phyloP scores from a whole-genome alignment of 805 yeast species.

The Dipodascus albidus region DNA sequence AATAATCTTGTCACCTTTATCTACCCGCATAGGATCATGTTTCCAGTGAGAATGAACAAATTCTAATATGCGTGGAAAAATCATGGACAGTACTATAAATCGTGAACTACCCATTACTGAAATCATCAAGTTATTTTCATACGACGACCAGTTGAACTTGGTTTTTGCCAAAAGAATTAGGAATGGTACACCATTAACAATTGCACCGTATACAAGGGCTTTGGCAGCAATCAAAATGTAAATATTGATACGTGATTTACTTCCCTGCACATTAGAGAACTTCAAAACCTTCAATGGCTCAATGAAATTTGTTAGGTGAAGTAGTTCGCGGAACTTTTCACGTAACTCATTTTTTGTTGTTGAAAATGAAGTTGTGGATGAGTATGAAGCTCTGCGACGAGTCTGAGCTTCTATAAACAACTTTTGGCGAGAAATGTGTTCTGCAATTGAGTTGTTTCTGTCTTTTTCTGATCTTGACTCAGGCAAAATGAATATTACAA shows the following conservation, averaged over 20 bases:
- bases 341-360: not conserved
- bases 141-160: not conserved
- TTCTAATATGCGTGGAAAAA: not conserved
- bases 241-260: not conserved
- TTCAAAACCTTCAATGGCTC: not conserved
- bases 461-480: not conserved
- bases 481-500: not conserved
- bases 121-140: not conserved
- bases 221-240: not conserved
- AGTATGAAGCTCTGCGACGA: not conserved
- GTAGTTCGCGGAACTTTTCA: not conserved
- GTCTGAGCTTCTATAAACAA: not conserved
- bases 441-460: not conserved
- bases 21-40: not conserved
- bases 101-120: not conserved
- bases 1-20: not conserved
- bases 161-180: not conserved
- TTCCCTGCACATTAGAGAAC: not conserved
- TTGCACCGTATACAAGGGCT: not conserved
- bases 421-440: not conserved
- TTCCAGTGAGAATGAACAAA: not conserved
- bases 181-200: not conserved
- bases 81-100: not conserved
- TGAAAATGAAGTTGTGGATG: not conserved
- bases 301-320: not conserved